Base-by-base conservation (phyloP, 2,329 filamentous ascomycete genomes). In the Fusarium sp. region DNA sequence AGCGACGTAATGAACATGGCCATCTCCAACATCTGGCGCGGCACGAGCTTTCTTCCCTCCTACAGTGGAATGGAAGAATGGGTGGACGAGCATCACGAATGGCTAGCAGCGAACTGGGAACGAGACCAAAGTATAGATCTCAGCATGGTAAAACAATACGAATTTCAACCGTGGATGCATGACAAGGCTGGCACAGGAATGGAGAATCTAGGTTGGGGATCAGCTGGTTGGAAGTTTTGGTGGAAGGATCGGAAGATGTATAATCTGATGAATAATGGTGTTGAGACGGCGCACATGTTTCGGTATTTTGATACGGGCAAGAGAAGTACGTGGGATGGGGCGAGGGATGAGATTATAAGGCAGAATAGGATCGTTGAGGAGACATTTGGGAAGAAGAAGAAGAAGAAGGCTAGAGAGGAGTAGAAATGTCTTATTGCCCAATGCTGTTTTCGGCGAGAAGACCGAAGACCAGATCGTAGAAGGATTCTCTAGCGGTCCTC, bases 181-280 rank as follows among this genome's bases (percentile, higher is more conserved):
- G 63, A 77, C 9, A 72, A 81, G 9, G 81, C 80, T 0, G 82
- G 82, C 2, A 83, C 80, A 1, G 79, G 82, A 0, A 77, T 82
- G 64, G 79, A 83, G 62, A 79, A 80, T 13, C 57, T 84, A 3
- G 79, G 80, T 1, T 83, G 80, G 76, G 81, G 81, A 2, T 76
- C 67, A 74, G 75, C 75, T 18, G 81, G 80, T 0, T 84, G 82
- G 82, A 73, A 74, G 44, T 81, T 82, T 41, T 83, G 81, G 80
- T 72, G 78, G 46, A 65, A 66, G 43, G 78, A 83, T 42, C 75
- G 75, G 28, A 73, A 74, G 59, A 76, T 83, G 64, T 81, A 75
- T 18, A 76, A 78, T 13, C 39, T 82, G 37, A 75, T 83, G 70
- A 79, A 80, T 57, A 72, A 77, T 4, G 81, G 80, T 0, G 75